Percentiles rank a stretch among this genome's conserved stretches.
phyloP scores from a whole-genome alignment of 495 filamentous ascomycete species.

The Penicillium verhagenii region DNA sequence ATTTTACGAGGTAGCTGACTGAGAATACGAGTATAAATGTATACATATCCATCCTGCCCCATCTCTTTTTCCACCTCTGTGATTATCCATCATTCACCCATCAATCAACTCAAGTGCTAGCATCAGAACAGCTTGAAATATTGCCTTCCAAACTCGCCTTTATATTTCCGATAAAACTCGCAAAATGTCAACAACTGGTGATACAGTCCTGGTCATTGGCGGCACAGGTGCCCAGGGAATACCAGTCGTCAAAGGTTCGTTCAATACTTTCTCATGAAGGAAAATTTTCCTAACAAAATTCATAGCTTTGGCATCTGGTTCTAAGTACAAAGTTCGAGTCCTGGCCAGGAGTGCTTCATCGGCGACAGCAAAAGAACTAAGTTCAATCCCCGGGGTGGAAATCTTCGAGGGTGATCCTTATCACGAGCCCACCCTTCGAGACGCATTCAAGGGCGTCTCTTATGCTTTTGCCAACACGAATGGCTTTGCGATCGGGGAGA shows the following conservation, averaged over 20 bases:
- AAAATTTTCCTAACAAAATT: neutral
- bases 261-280: neutral
- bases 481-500: conserved; percentile 53
- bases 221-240: conserved; percentile 12
- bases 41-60: no score
- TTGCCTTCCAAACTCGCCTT: neutral
- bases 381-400: conserved; percentile 38
- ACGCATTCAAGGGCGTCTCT: conserved; percentile 40
- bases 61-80: no score
- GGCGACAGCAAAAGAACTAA: conserved; percentile 37
- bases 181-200: neutral
- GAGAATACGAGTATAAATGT: no score
- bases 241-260: conserved; percentile 2
- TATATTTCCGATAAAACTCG: no score
- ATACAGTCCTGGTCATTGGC: conserved; percentile 7
- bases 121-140: no score
- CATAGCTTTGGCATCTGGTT: conserved; percentile 33
- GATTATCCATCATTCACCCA: no score
- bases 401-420: conserved; percentile 46
- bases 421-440: conserved; percentile 42
- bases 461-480: conserved; percentile 56
- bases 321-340: conserved; percentile 45
- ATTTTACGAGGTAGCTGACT: no score
- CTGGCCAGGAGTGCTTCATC: conserved; percentile 48
- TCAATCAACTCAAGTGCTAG: no score